phyloP scores from a whole-genome alignment of 1,284 basidiomycete species.

The Ustilago lituana region DNA sequence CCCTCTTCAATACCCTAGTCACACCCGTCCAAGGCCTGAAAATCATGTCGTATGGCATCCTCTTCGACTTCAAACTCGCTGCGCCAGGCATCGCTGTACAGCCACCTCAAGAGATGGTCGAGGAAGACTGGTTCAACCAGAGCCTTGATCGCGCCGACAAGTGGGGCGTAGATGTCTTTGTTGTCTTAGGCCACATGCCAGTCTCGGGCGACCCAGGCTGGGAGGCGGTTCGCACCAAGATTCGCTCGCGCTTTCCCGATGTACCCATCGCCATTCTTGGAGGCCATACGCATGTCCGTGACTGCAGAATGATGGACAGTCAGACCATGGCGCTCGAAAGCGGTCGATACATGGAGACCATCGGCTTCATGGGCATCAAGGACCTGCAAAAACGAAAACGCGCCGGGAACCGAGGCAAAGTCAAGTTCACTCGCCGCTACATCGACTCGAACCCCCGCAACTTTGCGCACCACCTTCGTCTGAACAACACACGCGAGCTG shows the following conservation, averaged over 20 bases:
- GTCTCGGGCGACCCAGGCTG: constrained; percentile 58
- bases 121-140: constrained; percentile 62
- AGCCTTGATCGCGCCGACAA: constrained; percentile 49
- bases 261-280: constrained; percentile 60
- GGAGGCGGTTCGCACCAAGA: constrained; percentile 55
- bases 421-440: constrained; percentile 69
- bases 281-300: constrained; percentile 65
- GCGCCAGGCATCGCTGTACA: constrained; percentile 55
- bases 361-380: constrained; percentile 50
- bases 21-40: constrained; percentile 52
- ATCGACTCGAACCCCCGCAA: constrained; percentile 70
- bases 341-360: constrained; percentile 61
- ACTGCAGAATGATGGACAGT: constrained; percentile 59
- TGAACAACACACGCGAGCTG: constrained; percentile 42
- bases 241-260: constrained; percentile 56
- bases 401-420: constrained; percentile 44
- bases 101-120: constrained; percentile 56
- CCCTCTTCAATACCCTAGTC: constrained; percentile 50
- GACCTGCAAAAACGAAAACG: constrained; percentile 36
- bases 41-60: constrained; percentile 62
- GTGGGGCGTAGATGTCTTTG: constrained; percentile 59
- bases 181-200: constrained; percentile 64
- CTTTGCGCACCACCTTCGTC: constrained; percentile 55
- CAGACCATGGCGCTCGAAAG: constrained; percentile 61
- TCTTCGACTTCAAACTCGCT: constrained; percentile 61